These are phyloP conservation scores for Cordyceps cicadae DNA, from an alignment of 2,329 filamentous ascomycete species.

Conservation along the genomic window DNA sequence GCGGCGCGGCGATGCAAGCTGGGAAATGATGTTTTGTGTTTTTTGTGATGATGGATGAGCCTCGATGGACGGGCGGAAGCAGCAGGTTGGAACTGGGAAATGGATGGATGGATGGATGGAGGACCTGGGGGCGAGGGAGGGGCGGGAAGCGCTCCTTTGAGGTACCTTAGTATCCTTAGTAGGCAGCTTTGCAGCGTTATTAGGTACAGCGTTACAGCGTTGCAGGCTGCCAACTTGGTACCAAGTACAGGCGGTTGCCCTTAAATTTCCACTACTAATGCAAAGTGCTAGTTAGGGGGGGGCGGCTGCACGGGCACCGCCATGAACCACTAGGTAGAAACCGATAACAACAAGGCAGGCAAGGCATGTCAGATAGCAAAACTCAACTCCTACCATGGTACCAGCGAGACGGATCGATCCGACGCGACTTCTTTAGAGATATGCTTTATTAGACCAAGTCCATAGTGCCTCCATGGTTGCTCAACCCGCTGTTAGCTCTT, in stretches of 20 bases:
- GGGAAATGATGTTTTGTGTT: conserved; percentile 8
- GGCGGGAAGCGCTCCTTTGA: too few relatives aligned
- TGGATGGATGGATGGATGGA: not conserved
- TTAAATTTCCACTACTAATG: conserved; percentile 3
- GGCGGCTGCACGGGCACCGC: not conserved
- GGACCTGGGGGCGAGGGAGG: not conserved
- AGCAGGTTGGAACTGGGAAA: not conserved
- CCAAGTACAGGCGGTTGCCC: too few relatives aligned
- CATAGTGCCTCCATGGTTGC: not conserved
- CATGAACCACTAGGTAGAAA: not conserved
- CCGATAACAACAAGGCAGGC: too few relatives aligned
- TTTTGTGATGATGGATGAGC: conserved; percentile 8
- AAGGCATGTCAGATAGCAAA: too few relatives aligned
- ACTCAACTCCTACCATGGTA: too few relatives aligned
- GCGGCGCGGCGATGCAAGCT: not conserved
- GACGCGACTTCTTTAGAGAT: too few relatives aligned
- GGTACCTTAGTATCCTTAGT: too few relatives aligned
- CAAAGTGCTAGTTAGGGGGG: conserved; percentile 5
- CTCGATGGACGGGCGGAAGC: not conserved
- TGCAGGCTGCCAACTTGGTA: too few relatives aligned
- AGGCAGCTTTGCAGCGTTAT: not conserved
- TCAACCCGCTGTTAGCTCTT: not conserved
- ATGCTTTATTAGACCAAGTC: too few relatives aligned
- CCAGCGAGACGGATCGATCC: too few relatives aligned
- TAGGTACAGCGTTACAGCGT: not conserved